Evolutionary conservation across 768 basidiomycete species (phyloP), one percentile per base, ranked within the genome.

Genomic region (Chalciporus chontae): DNA sequence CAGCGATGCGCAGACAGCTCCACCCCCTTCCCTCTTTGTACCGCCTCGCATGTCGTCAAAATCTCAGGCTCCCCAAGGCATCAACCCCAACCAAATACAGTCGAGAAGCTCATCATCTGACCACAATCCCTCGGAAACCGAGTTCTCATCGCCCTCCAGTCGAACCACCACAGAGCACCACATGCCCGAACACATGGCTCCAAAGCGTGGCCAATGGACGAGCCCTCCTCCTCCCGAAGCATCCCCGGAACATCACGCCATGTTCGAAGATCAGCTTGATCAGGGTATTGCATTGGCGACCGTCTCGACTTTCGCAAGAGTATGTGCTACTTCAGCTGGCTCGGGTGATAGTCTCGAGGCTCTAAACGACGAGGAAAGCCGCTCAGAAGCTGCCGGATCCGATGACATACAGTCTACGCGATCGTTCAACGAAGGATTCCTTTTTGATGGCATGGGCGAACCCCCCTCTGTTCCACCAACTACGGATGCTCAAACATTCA

Each of bases 161-260:
- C 71, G 68, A 45, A 57, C 64, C 31, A 52, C 64, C 37, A 52
- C 60, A 48, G 68, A 64, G 26, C 64, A 62, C 55, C 69, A 52
- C 57, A 68, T 61, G 38, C 81, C 84, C 2, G 83, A 84, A 50
- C 86, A 88, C 56, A 89, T 90, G 90, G 88, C 86, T 15, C 86
- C 90, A 1, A 84, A 77, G 61, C 80, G 89, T 26, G 73, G 78
- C 27, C 85, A 87, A 66, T 91, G 89, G 90, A 91, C 89, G 2
- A 90, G 87, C 56, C 88, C 89, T 8, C 89, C 90, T 21, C 87
- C 89, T 4, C 80, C 83, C 1, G 86, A 85, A 58, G 90, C 88
- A 1, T 74, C 89, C 0, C 73, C 78, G 9, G 77, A 76, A 19
- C 86, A 80, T 56, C 87, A 80, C 41, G 75, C 77, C 3, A 69